Conservation (phyloP, 495 filamentous ascomycete genomes). For the Lasiosphaeria ovina region DNA sequence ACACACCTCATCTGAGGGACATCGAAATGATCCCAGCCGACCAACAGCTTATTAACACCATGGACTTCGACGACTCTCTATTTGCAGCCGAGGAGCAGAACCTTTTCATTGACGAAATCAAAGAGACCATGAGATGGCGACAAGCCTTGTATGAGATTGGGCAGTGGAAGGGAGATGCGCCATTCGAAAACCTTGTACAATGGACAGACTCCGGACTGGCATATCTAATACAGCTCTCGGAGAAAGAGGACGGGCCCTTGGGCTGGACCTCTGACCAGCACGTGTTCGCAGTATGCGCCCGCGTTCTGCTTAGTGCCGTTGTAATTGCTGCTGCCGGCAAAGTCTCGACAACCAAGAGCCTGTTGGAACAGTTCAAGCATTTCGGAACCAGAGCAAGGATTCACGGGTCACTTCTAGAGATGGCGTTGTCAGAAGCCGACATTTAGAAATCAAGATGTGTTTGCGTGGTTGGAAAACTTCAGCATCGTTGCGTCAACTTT, state of each 20-base stretch:
- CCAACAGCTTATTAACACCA: constrained; percentile 45
- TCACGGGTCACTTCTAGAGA: constrained; percentile 36
- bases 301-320: constrained; percentile 53
- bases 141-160: constrained; percentile 39
- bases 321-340: constrained; percentile 19
- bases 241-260: constrained; percentile 58
- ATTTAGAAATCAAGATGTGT: constrained; percentile 3
- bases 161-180: constrained; percentile 12
- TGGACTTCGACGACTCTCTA: constrained; percentile 65
- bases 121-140: constrained; percentile 67
- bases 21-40: constrained; percentile 40
- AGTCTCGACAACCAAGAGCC: constrained; percentile 12
- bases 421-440: constrained; percentile 15
- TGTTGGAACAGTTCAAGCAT: constrained; percentile 31
- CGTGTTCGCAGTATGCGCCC: constrained; percentile 64
- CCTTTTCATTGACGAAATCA: constrained; percentile 75
- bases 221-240: constrained; percentile 42
- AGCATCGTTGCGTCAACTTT: background rate
- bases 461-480: background rate
- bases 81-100: constrained; percentile 92
- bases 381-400: constrained; percentile 24
- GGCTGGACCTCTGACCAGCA: constrained; percentile 74
- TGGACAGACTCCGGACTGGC: constrained; percentile 62
- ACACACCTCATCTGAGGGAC: constrained; percentile 9
- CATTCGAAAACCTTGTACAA: constrained; percentile 18